These are phyloP conservation scores for Penicillium angulare DNA, from an alignment of 495 filamentous ascomycete species.

Conservation along the genomic window DNA sequence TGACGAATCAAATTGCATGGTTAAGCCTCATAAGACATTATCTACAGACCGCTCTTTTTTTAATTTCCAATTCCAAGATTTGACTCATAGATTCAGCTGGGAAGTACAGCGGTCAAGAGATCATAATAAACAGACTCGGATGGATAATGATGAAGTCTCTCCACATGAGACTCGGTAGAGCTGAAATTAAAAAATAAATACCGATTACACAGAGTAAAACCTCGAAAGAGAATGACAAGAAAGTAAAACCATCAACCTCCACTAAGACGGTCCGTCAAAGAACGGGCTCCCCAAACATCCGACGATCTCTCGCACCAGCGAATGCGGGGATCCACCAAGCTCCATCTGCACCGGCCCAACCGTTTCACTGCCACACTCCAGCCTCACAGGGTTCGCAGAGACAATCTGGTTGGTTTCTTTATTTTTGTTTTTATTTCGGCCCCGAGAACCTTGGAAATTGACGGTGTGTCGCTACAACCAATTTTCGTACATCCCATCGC, in stretches of 20 bases:
- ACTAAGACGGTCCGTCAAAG: slow-evolving; percentile 16
- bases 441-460: slow-evolving; percentile 8
- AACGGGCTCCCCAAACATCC: slow-evolving; percentile 10
- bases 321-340: slow-evolving; percentile 15
- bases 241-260: not conserved
- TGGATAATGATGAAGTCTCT: not conserved
- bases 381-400: slow-evolving; percentile 15
- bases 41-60: slow-evolving; percentile 9
- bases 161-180: not conserved
- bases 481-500: too few species aligned
- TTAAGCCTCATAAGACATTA: too few species aligned
- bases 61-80: not conserved
- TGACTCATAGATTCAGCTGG: too few species aligned
- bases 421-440: not conserved
- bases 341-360: slow-evolving; percentile 23
- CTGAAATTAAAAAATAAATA: not conserved
- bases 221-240: not conserved
- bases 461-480: slow-evolving; percentile 15
- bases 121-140: too few species aligned
- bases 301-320: slow-evolving; percentile 11
- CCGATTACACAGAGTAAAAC: not conserved
- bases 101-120: too few species aligned
- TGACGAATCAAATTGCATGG: too few species aligned
- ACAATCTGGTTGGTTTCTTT: not conserved
- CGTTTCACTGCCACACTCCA: slow-evolving; percentile 29